These are phyloP conservation scores for Penicillium riverlandense DNA, from an alignment of 495 filamentous ascomycete species.

Conservation along the genomic window DNA sequence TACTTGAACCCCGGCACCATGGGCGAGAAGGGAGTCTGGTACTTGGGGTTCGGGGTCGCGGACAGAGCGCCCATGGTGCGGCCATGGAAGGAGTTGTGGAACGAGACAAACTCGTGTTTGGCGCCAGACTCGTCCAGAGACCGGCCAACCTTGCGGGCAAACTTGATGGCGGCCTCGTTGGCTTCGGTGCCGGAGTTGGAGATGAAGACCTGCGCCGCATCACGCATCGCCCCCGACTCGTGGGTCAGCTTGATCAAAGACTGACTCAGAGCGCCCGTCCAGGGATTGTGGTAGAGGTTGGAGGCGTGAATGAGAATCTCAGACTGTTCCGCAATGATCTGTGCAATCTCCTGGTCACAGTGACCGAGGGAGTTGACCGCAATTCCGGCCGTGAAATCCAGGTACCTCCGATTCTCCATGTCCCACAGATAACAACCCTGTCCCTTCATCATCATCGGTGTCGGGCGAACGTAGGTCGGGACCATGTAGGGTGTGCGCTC, in stretches of 20 bases:
- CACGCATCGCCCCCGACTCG: slow-evolving; percentile 70
- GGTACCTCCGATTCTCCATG: slow-evolving; percentile 76
- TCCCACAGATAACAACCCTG: slow-evolving; percentile 85
- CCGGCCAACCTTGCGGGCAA: slow-evolving; percentile 85
- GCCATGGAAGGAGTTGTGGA: slow-evolving; percentile 88
- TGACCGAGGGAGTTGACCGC: slow-evolving; percentile 92
- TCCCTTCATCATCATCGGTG: slow-evolving; percentile 81
- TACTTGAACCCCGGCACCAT: slow-evolving; percentile 93
- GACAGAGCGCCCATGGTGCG: slow-evolving; percentile 89
- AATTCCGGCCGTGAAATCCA: slow-evolving; percentile 94
- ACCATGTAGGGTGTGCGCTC: slow-evolving; percentile 83
- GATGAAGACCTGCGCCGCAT: slow-evolving; percentile 77
- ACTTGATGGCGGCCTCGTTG: slow-evolving; percentile 97
- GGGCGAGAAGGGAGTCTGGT: slow-evolving; percentile 88
- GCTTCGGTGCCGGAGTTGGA: slow-evolving; percentile 94
- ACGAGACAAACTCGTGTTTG: slow-evolving; percentile 82
- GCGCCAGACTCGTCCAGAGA: slow-evolving; percentile 57
- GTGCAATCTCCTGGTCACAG: slow-evolving; percentile 62
- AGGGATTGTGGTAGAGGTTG: slow-evolving; percentile 93
- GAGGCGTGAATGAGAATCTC: slow-evolving; percentile 79
- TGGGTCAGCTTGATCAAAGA: slow-evolving; percentile 73
- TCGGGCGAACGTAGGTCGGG: slow-evolving; percentile 86
- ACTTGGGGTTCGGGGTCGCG: slow-evolving; percentile 97
- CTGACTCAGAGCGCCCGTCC: slow-evolving; percentile 81
- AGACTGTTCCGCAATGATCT: slow-evolving; percentile 69